Evolutionary conservation across 2,329 filamentous ascomycete species (phyloP).

Genomic region (Fusarium brevicatenulatum): DNA sequence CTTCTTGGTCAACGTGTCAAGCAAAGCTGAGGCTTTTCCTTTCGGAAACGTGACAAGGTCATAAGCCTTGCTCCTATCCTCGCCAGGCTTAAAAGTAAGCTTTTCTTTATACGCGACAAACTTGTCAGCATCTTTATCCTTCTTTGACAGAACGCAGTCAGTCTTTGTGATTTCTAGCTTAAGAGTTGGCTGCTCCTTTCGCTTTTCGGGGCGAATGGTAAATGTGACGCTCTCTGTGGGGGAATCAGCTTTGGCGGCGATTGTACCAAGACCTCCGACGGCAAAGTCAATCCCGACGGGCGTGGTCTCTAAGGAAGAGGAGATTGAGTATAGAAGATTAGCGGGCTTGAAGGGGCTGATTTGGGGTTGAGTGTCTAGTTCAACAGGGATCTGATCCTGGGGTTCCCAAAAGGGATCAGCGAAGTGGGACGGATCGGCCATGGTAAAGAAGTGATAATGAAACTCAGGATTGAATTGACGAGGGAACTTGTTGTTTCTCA

Average conservation of each 20-base stretch:
- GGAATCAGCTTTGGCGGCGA: background rate
- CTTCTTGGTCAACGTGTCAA: background rate
- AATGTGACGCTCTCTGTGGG: background rate
- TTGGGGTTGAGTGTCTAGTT: background rate
- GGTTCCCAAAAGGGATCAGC: background rate
- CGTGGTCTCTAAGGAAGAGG: accelerated
- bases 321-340: background rate
- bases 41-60: background rate
- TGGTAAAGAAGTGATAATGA: background rate
- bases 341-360: background rate
- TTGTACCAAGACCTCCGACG: background rate
- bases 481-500: accelerated
- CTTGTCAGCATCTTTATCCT: background rate
- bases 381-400: background rate
- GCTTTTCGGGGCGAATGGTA: background rate
- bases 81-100: accelerated
- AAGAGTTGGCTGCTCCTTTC: background rate
- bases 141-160: background rate
- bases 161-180: background rate
- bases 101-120: background rate
- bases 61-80: background rate
- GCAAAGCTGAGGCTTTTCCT: background rate
- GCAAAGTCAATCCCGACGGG: accelerated
- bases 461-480: too few species aligned
- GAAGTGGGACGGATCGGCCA: background rate